Conservation (phyloP, 129 eudicot species). For the Pseudognaphalium luteoalbum region DNA sequence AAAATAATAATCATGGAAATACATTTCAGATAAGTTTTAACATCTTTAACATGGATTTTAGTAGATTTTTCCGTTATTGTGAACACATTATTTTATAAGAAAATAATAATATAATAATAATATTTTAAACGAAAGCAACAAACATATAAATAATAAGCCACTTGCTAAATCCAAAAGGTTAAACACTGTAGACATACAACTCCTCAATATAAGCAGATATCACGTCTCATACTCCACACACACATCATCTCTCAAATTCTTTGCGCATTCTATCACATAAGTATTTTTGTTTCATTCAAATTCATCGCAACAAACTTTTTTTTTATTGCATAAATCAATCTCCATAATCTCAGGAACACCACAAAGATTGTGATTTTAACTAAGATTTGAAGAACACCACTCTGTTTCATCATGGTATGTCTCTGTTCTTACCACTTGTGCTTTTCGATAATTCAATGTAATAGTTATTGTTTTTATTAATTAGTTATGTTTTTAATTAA, state of each 20-base stretch:
- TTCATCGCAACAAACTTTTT: conserved; percentile 21
- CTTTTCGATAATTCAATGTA: neutral
- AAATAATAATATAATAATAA: neutral
- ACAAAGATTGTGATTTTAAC: conserved; percentile 29
- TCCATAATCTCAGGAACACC: conserved; percentile 27
- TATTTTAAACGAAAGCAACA: neutral
- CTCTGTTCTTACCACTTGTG: neutral
- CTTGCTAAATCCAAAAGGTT: conserved; percentile 25
- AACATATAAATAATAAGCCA: neutral
- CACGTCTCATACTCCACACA: conserved; percentile 35
- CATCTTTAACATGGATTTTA: no score
- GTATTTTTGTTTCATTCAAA: neutral
- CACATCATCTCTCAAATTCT: conserved; percentile 25
- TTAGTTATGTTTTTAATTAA: neutral
- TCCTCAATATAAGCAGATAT: conserved; percentile 34
- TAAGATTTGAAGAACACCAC: conserved; percentile 4
- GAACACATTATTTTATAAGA: neutral
- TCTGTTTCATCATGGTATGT: conserved; percentile 35
- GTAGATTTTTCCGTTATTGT: neutral
- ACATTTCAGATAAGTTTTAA: no score
- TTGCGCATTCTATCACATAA: neutral
- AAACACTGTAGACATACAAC: conserved; percentile 11
- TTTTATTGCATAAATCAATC: neutral
- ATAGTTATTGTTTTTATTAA: neutral
- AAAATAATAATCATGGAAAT: no score